Evolutionary conservation across 768 basidiomycete genomes (phyloP).

Genomic region (Hypholoma sublateritium): DNA sequence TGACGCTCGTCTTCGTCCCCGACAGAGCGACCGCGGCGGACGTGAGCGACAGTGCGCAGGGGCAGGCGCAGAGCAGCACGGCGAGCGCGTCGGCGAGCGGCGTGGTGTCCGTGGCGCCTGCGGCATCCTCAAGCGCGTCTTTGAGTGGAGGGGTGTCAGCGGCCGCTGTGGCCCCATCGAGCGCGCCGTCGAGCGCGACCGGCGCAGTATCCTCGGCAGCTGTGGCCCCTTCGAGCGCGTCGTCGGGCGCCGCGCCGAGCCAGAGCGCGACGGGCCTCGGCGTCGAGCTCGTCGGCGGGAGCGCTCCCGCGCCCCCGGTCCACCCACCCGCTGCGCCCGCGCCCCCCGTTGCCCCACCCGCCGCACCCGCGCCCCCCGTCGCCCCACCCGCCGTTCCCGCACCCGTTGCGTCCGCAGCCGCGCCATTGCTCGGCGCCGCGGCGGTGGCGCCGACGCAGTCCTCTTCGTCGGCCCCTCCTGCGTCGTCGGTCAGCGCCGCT

Average conservation of each 20-base stretch:
- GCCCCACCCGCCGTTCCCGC: too few relatives aligned
- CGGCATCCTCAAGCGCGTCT: slow-evolving; percentile 30
- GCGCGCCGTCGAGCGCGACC: too few relatives aligned
- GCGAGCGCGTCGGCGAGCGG: slow-evolving; percentile 26
- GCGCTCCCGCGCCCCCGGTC: not conserved
- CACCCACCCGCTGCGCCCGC: slow-evolving; percentile 10
- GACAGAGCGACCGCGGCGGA: slow-evolving; percentile 24
- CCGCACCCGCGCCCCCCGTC: not conserved
- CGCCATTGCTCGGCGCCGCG: too few relatives aligned
- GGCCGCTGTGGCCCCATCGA: not conserved
- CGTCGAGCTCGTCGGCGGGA: slow-evolving; percentile 19
- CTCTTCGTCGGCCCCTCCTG: not conserved
- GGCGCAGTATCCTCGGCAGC: too few relatives aligned
- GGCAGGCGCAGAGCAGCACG: slow-evolving; percentile 13
- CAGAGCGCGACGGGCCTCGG: slow-evolving; percentile 17
- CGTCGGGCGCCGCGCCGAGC: slow-evolving; percentile 15
- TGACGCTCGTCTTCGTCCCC: slow-evolving; percentile 55
- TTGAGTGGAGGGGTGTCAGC: slow-evolving; percentile 9
- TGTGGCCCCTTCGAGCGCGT: not conserved
- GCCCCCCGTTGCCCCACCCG: slow-evolving; percentile 8
- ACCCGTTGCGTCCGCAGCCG: too few relatives aligned
- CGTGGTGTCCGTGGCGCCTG: slow-evolving; percentile 26
- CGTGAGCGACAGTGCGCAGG: slow-evolving; percentile 2
- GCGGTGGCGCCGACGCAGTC: too few relatives aligned
- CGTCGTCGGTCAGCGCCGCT: too few relatives aligned